These are phyloP conservation scores for Plasmodium reichenowi DNA, from an alignment of 169 alveolate species.

Conservation along the genomic window DNA sequence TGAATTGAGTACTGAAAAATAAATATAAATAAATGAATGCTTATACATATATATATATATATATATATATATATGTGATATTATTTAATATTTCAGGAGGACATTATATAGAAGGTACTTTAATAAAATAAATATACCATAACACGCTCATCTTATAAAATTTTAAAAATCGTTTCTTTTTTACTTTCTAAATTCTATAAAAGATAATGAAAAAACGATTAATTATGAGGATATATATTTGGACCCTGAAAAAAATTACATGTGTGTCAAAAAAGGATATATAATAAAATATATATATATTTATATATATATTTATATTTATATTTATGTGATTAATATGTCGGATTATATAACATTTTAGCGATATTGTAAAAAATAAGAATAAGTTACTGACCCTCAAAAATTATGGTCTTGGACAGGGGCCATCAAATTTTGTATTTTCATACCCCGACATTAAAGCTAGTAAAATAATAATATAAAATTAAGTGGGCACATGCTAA, in stretches of 20 bases:
- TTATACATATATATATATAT: constrained; percentile 2
- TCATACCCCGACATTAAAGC: constrained; percentile 68
- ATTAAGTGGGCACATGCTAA: background rate
- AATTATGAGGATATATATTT: constrained; percentile 14
- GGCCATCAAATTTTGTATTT: constrained; percentile 38
- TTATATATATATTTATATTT: background rate
- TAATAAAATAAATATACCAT: background rate
- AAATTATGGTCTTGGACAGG: constrained; percentile 56
- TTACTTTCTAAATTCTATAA: background rate
- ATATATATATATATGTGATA: background rate
- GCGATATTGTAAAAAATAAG: constrained; percentile 62
- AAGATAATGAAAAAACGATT: constrained; percentile 18
- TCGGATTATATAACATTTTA: constrained; percentile 1
- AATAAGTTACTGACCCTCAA: constrained; percentile 53
- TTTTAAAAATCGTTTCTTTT: background rate
- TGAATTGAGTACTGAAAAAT: constrained; percentile 33
- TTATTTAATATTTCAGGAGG: constrained; percentile 10
- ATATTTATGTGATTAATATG: background rate
- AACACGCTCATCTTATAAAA: too few species aligned
- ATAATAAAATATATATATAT: background rate
- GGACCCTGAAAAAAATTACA: constrained; percentile 67
- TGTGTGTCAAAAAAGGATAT: constrained; percentile 9
- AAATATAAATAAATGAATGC: background rate
- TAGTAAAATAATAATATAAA: constrained; percentile 11
- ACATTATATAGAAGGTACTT: background rate